phyloP scores from a whole-genome alignment of 176 grass and related monocot genomes.

The Otatea glauca region DNA sequence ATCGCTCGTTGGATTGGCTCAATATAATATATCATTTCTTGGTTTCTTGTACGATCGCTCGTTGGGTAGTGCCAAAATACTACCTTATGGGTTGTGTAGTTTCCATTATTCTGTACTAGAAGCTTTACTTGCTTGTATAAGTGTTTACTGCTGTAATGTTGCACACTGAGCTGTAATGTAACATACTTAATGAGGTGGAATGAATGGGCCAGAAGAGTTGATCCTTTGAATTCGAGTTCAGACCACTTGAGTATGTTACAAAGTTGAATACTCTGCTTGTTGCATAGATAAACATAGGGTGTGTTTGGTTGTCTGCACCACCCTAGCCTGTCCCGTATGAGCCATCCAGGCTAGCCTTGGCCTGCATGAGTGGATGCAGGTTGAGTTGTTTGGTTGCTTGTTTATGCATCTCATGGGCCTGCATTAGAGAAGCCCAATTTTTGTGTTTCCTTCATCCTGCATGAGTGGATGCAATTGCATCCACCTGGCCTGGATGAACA shows the following conservation, averaged over 20 bases:
- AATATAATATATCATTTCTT: neutral
- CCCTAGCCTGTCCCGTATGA: too few species aligned
- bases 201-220: neutral
- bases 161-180: neutral
- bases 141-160: neutral
- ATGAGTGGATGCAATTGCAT: too few species aligned
- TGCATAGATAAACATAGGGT: neutral
- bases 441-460: too few species aligned
- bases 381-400: too few species aligned
- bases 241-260: neutral
- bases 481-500: too few species aligned
- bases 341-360: too few species aligned
- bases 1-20: neutral
- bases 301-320: too few species aligned
- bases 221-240: neutral
- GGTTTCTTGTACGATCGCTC: neutral
- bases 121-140: neutral
- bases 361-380: too few species aligned
- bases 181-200: neutral
- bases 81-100: neutral
- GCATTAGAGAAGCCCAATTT: too few species aligned
- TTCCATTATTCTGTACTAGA: neutral
- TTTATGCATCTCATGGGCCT: too few species aligned
- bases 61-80: neutral
- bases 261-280: neutral